Base-by-base conservation (phyloP, 495 filamentous ascomycete species). In the Lasiosphaeria ovina region DNA sequence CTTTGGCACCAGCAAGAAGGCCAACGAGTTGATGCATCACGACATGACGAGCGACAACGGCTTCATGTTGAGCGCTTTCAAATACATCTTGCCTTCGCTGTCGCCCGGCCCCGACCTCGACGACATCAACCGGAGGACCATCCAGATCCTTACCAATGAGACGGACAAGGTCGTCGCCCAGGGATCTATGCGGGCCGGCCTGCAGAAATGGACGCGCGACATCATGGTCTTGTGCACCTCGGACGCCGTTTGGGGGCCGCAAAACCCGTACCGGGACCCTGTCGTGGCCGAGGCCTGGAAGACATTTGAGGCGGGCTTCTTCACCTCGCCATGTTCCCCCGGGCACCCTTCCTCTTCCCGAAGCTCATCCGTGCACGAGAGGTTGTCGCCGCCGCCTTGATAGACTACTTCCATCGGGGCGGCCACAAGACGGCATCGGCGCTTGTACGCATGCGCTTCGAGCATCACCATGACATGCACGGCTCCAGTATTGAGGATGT, bases 191-290 rank as follows among this genome's bases (percentile, higher is more conserved):
- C 47, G 4, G 10, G 33, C 58, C 33, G 55, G 57, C 33, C 47
- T 68, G 7, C 35, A 57, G 33, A 35, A 61, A 3, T 68, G 66
- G 66, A 47, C 63, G 35, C 55, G 53, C 40, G 34, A 32, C 12
- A 51, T 60, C 35, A 61, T 68, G 54, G 51, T 61, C 10, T 34
- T 8, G 3, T 44, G 57, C 31, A 69, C 61, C 8, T 58, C 61
- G 3, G 63, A 66, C 35, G 61, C 63, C 32, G 61, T 69, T 51
- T 66, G 58, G 38, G 63, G 66, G 9, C 61, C 61, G 1, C 44
- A 60, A 6, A 69, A 66, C 55, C 63, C 66, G 4, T 66, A 60
- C 48, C 58, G 61, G n/a, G 58, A 69, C 12, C 55, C 61, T 0
- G 56, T 8, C 0, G 59, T 66, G 7, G 63, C 58, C 35, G 47